Base-by-base conservation (phyloP, 129 eudicot genomes). In the Pittosporum tobira region DNA sequence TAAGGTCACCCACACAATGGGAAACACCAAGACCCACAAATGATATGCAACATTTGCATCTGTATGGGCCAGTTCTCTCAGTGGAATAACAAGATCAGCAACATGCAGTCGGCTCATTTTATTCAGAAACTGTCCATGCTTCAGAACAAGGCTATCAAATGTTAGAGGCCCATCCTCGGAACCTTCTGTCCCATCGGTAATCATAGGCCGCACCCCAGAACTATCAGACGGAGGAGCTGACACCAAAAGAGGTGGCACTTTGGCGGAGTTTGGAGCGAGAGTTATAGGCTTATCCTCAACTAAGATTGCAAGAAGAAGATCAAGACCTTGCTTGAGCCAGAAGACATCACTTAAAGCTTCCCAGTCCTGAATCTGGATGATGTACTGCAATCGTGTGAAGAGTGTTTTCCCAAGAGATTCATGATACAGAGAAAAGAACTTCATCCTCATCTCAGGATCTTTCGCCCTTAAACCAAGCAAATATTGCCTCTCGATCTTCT, bases 291-390 rank as follows among this genome's bases (percentile, higher is more conserved):
- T 82, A 45, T 78, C 87, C 81, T 91, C 94, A 16, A 86, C 94
- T 55, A 86, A 38, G 57, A 86, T 75, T 22, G 98, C 95, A 63
- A 91, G 79, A 73, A 91, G 94, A 79, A 91, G 98, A 75, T 91
- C 94, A 61, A 91, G 95, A 51, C 98, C 98, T 71, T 91, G 98
- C 68, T 91, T 91, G 51, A 91, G 89, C 98, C 98, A 91, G 57
- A 91, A 91, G 43, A 81, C 95, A 76, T 91, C 98, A 56, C 95
- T 78, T 52, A 91, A 67, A 80, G 98, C 94, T 56, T 91, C 95
- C 98, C 98, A 91, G 54, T 86, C 96, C 72, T 91, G 98, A 46
- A 72, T 62, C 65, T 91, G 95, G 46, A 86, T 83, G 23, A 91
- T 86, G 79, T 91, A 91, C 59, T 86, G 98, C 68, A 91, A 67